Percentiles rank a stretch among this genome's conserved stretches.
Conservation (phyloP, 1,284 basidiomycete species). For the Pseudozyma thailandica region DNA sequence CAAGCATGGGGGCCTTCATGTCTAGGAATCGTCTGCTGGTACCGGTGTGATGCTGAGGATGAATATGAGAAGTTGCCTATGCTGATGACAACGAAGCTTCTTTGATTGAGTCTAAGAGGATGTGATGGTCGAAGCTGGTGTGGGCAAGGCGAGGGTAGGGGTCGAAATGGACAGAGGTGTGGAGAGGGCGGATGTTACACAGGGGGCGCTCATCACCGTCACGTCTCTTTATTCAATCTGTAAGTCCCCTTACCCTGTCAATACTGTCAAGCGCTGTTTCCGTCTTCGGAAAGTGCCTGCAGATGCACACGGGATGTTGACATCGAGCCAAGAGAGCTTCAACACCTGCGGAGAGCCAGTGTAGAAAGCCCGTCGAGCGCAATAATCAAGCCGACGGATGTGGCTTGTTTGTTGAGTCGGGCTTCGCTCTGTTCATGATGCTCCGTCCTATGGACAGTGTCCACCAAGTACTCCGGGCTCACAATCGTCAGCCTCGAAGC, state of each 20-base stretch:
- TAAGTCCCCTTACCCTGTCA: slow-evolving; percentile 4
- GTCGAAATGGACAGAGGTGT: background rate
- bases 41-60: background rate
- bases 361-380: background rate
- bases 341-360: background rate
- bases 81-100: background rate
- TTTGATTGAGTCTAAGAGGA: background rate
- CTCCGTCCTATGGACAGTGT: no score
- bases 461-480: no score
- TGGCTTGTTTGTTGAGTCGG: slow-evolving; percentile 19
- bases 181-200: background rate
- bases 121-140: background rate
- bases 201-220: background rate
- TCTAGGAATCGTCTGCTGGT: no score
- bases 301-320: slow-evolving; percentile 3
- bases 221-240: slow-evolving; percentile 14
- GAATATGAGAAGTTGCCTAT: background rate
- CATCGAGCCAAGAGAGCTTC: background rate
- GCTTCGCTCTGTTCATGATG: no score
- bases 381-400: slow-evolving; percentile 3
- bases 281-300: slow-evolving; percentile 12
- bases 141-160: background rate
- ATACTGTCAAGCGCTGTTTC: slow-evolving; percentile 1
- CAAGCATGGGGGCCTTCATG: slow-evolving; percentile 20
- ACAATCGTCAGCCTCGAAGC: no score